Evolutionary conservation across 179 eudicot species (phyloP), one percentile per base, ranked within the genome.

Genomic region (Beta corolliflora): DNA sequence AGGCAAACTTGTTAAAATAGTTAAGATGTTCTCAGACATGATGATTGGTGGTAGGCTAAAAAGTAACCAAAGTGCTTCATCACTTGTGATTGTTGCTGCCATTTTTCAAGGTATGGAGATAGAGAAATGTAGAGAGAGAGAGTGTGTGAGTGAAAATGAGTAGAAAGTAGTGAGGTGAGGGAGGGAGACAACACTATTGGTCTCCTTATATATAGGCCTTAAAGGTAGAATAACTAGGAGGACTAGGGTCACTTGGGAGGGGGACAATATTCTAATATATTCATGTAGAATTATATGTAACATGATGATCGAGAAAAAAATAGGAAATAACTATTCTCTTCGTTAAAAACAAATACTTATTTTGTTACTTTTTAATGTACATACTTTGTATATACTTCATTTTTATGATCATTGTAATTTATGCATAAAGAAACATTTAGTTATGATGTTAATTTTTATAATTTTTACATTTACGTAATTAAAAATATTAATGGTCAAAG

Each of bases 51-150:
- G 71, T 76, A 76, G 52, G 71, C 52, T 65, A 9, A 77, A 77
- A 18, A 77, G 21, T 71, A 80, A 77, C 84, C 81, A 82, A 53
- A 82, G 31, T 13, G 72, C 31, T 31, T 82, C 71, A 5, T 82
- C 78, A 72, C 50, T 53, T 63, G 81, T 52, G 55, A 77, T 44
- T 77, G 73, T 52, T 36, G 73, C 18, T n/a, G 77, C 73, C 78
- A 77, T 82, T 16, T 71, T 12, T 16, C 5, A 36, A 23, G 53
- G 21, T 7, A 46, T 13, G 5, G 69, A 19, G 8, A 9, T 7
- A 21, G 56, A 61, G 79, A 61, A n/a, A 4, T 11, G 2, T 56
- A 54, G 77, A 75, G 78, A 36, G 53, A 23, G 14, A 7, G 18
- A 1, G n/a, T 18, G 66, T 4, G 66, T n/a, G n/a, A 1, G 7